Conservation (phyloP, 2,329 filamentous ascomycete species). For the Pyrenophora teres region DNA sequence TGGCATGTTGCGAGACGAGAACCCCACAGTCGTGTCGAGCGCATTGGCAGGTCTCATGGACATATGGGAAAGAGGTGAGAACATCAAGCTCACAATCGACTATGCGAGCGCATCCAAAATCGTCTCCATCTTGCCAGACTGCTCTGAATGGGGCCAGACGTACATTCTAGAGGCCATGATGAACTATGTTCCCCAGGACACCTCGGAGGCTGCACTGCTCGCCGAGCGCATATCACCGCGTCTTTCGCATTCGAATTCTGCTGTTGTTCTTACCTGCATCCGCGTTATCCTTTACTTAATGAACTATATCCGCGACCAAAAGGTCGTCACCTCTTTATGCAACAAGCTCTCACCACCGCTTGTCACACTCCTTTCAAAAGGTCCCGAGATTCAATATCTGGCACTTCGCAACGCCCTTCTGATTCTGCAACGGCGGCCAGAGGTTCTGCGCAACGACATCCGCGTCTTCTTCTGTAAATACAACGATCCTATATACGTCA, state of each 20-base stretch:
- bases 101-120: conserved; percentile 98
- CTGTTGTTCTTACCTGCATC: conserved; percentile 94
- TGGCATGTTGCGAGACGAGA: conserved; percentile 87
- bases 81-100: conserved; percentile 97
- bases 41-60: conserved; percentile 91
- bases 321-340: conserved; percentile 83
- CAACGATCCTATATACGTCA: conserved; percentile 99
- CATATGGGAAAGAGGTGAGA: conserved; percentile 97
- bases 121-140: conserved; percentile 93
- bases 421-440: conserved; percentile 88
- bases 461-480: conserved; percentile 99
- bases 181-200: conserved; percentile 95
- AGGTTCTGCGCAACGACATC: conserved; percentile 94
- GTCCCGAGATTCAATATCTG: conserved; percentile 97
- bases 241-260: conserved; percentile 93
- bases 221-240: conserved; percentile 95
- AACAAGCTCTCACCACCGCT: conserved; percentile 93
- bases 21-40: conserved; percentile 95
- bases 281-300: conserved; percentile 95
- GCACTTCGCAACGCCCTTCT: conserved; percentile 91
- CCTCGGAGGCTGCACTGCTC: conserved; percentile 81
- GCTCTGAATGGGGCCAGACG: conserved; percentile 98
- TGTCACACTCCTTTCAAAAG: conserved; percentile 92
- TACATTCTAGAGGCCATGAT: conserved; percentile 98
- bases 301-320: conserved; percentile 96